A percentile compares a stretch with the other conserved stretches of the same genome.
Evolutionary conservation across 495 filamentous ascomycete species (phyloP).

Genomic region (Trichoderma asperelloides): DNA sequence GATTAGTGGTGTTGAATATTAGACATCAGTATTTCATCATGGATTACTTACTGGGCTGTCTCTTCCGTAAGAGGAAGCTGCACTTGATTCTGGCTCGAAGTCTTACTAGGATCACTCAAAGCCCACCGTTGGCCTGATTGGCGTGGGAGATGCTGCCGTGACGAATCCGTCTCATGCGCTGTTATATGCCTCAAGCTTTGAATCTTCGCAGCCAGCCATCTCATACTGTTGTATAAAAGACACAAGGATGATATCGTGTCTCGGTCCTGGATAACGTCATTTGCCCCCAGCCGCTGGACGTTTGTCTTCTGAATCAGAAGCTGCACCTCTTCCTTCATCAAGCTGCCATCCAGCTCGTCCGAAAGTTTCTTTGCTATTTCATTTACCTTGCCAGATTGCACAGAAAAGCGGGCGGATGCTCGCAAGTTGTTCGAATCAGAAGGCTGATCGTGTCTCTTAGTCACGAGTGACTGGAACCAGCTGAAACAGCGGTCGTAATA

Average conservation of each 20-base stretch:
- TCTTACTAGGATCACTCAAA: slow-evolving; percentile 48
- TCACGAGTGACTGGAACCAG: slow-evolving; percentile 72
- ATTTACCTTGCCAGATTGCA: slow-evolving; percentile 55
- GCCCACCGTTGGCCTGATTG: slow-evolving; percentile 69
- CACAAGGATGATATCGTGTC: slow-evolving; percentile 78
- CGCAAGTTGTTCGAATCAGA: slow-evolving; percentile 44
- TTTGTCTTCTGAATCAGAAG: slow-evolving; percentile 57
- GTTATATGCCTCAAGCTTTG: slow-evolving; percentile 66
- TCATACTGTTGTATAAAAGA: slow-evolving; percentile 91
- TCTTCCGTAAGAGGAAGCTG: slow-evolving; percentile 86
- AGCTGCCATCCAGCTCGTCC: slow-evolving; percentile 29
- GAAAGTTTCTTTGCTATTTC: slow-evolving; percentile 56
- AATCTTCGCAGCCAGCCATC: slow-evolving; percentile 85
- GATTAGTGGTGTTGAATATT: not conserved
- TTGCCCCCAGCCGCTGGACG: slow-evolving; percentile 53
- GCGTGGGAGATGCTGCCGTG: slow-evolving; percentile 35
- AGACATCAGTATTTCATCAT: not conserved
- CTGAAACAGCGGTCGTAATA: slow-evolving; percentile 87
- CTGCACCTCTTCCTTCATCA: slow-evolving; percentile 56
- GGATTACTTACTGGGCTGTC: slow-evolving; percentile 54
- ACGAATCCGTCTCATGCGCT: slow-evolving; percentile 43
- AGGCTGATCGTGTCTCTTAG: slow-evolving; percentile 40
- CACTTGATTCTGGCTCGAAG: slow-evolving; percentile 45
- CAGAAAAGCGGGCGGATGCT: slow-evolving; percentile 61
- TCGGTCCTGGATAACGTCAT: slow-evolving; percentile 81